Evolutionary conservation across 257 asterid genomes (phyloP), one percentile per base, ranked within the genome.

Genomic region (Asclepias syriaca): DNA sequence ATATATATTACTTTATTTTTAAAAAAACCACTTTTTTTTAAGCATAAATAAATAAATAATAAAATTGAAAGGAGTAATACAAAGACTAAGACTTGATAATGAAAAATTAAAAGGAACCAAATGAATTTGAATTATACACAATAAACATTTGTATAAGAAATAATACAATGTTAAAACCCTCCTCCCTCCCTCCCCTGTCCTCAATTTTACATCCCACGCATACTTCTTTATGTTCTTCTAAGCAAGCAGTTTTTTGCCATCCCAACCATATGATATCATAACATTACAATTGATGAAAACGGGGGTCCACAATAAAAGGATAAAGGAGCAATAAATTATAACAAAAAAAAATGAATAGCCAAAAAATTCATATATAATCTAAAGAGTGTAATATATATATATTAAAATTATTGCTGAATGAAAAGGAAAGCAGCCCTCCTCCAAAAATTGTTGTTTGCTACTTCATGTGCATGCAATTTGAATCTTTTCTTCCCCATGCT

Each of bases 91-190:
- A 45, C 18, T 7, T 7, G 22, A 22, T 24, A 11, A n/a, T 24
- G 29, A n/a, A 67, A n/a, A 15, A 68, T 68, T 51, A 71, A 68
- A 68, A 22, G 66, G 66, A 65, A 54, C 73, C 53, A 71, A 76
- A 49, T 78, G 71, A 66, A 58, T 58, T 66, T 73, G 55, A 51
- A 77, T 61, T 77, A 77, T 63, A 66, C 77, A 78, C 81, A 76
- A 70, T 72, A 61, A 68, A 70, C 72, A 80, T 48, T 63, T 66
- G 75, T 79, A 79, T 74, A 73, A 60, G 72, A 75, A 77, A 55
- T 81, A 77, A 75, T 76, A 79, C 77, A 81, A 72, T 32, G 72
- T 69, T 22, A 21, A 56, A 64, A 61, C 22, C 13, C 67, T 18
- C 27, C 22, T 19, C 68, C 43, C 68, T 73, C 70, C 27, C 27